phyloP scores from a whole-genome alignment of 2,329 filamentous ascomycete genomes.

The Pezicula radicicola region DNA sequence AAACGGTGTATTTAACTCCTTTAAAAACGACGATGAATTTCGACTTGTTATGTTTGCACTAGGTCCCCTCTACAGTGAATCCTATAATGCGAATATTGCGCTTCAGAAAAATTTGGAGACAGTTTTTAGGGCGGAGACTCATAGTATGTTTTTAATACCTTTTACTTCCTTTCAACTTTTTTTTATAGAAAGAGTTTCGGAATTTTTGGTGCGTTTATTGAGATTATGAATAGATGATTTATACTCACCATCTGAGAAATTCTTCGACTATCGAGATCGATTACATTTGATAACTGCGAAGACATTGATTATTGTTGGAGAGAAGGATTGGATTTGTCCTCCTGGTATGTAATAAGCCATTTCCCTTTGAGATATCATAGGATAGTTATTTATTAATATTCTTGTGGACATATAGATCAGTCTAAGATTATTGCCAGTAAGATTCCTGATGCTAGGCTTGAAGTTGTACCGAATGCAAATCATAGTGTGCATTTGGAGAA shows the following conservation, averaged over 20 bases:
- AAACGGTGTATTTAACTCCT: conserved; percentile 35
- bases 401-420: conserved; percentile 20
- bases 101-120: conserved; percentile 26
- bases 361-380: no score
- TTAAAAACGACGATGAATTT: conserved; percentile 35
- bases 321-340: conserved; percentile 38
- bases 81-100: conserved; percentile 30
- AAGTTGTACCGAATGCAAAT: conserved; percentile 29
- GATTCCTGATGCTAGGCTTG: conserved; percentile 25
- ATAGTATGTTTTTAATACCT: conserved; percentile 24
- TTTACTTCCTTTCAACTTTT: no score
- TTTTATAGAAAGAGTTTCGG: no score
- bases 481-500: conserved; percentile 35
- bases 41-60: conserved; percentile 34
- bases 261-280: conserved; percentile 33
- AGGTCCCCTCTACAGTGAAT: conserved; percentile 33
- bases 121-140: conserved; percentile 33
- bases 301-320: conserved; percentile 34
- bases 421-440: conserved; percentile 27
- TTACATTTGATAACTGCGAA: conserved; percentile 29
- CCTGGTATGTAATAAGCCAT: conserved; percentile 19
- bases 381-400: background rate
- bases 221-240: conserved; percentile 26
- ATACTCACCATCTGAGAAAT: conserved; percentile 33
- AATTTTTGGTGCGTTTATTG: no score